Percentiles rank a stretch among this genome's conserved stretches.
phyloP scores from a whole-genome alignment of 1,284 basidiomycete species.

The Melampsora larici-populina region DNA sequence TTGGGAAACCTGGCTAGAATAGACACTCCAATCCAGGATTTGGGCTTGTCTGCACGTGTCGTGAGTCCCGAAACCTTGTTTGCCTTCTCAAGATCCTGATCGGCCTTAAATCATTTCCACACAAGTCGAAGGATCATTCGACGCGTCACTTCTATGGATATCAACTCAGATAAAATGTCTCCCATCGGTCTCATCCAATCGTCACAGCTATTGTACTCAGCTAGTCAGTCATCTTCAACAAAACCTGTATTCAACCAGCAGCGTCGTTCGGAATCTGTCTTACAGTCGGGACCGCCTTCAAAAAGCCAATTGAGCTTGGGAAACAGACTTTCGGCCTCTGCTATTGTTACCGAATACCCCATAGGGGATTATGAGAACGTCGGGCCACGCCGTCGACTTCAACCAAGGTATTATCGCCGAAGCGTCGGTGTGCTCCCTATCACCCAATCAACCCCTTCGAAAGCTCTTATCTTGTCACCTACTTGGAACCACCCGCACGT shows the following conservation, averaged over 20 bases:
- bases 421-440: not conserved
- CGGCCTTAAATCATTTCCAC: not conserved
- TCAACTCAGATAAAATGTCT: not conserved
- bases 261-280: not conserved
- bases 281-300: not conserved
- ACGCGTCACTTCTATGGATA: not conserved
- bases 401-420: not conserved
- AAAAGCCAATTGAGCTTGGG: not conserved
- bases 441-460: slow-evolving; percentile 4
- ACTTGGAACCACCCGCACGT: not conserved
- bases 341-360: not conserved
- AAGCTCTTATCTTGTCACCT: not conserved
- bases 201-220: not conserved
- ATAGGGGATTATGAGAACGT: not conserved
- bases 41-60: not conserved
- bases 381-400: not conserved
- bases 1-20: not conserved
- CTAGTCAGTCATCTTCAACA: not conserved
- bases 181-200: not conserved
- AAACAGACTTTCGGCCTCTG: slow-evolving; percentile 5
- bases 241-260: not conserved
- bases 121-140: not conserved
- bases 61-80: not conserved
- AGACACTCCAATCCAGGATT: not conserved
- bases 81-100: not conserved